phyloP scores from a whole-genome alignment of 192 early-diverging fungal species.

The Funneliformis mosseae region DNA sequence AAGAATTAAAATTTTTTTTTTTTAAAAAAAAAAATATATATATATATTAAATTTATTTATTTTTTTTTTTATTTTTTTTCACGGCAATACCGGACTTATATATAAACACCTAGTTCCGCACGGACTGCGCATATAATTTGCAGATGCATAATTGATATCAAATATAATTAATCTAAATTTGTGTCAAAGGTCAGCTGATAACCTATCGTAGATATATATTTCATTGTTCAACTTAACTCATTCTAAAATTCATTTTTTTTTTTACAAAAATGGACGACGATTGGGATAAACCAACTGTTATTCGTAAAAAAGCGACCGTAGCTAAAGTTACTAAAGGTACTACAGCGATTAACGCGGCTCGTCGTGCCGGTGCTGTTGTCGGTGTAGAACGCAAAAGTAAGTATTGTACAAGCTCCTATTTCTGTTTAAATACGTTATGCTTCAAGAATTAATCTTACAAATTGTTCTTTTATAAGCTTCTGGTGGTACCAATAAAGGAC shows the following conservation, averaged over 20 bases:
- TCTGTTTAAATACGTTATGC: neutral
- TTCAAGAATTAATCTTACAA: neutral
- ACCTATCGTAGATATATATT: too few relatives aligned
- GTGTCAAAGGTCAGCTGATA: too few relatives aligned
- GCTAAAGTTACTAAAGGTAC: constrained; percentile 63
- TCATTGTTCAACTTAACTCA: too few relatives aligned
- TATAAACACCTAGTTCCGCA: too few relatives aligned
- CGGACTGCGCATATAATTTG: too few relatives aligned
- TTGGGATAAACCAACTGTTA: constrained; percentile 77
- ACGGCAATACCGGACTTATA: too few relatives aligned
- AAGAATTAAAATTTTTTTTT: too few relatives aligned
- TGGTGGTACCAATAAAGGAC: constrained; percentile 57
- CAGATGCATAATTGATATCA: too few relatives aligned
- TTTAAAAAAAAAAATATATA: too few relatives aligned
- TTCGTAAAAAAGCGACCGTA: constrained; percentile 73
- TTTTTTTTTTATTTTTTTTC: too few relatives aligned
- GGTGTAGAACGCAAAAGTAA: constrained; percentile 75
- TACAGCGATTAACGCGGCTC: constrained; percentile 73
- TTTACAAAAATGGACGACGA: constrained; percentile 45
- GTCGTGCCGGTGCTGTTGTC: constrained; percentile 70
- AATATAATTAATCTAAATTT: too few relatives aligned
- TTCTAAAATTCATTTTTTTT: neutral
- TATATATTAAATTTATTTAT: too few relatives aligned
- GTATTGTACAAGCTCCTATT: neutral
- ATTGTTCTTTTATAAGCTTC: constrained; percentile 22